phyloP scores from a whole-genome alignment of 2,329 filamentous ascomycete species.

The Diaporthe australafricana region DNA sequence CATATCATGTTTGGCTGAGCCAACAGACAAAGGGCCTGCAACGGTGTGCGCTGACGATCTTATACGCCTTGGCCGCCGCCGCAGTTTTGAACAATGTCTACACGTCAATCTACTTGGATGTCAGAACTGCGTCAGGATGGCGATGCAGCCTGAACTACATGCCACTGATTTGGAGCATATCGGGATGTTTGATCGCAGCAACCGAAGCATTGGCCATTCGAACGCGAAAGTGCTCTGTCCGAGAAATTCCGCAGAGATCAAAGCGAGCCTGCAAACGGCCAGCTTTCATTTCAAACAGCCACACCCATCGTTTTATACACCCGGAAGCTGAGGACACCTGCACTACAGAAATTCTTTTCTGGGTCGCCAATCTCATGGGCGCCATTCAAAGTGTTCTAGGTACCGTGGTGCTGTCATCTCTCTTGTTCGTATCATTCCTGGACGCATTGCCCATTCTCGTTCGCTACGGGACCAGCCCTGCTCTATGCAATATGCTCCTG shows the following conservation, averaged over 20 bases:
- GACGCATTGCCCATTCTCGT: conserved; percentile 5
- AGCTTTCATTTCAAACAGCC: neutral
- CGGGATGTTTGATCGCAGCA: neutral
- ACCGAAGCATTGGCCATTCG: conserved; percentile 6
- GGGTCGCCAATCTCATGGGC: neutral
- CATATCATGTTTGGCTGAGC: conserved; percentile 2
- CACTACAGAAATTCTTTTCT: conserved; percentile 20
- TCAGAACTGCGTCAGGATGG: conserved; percentile 15
- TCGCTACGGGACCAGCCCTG: neutral
- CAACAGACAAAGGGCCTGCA: neutral
- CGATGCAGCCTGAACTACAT: conserved; percentile 13
- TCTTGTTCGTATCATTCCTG: conserved; percentile 21
- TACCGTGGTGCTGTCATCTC: conserved; percentile 8
- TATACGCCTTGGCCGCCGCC: neutral
- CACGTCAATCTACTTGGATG: conserved; percentile 16
- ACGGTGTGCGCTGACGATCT: neutral
- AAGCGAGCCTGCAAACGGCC: neutral
- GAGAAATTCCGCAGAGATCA: no score
- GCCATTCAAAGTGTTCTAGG: conserved; percentile 12
- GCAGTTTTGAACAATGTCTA: conserved; percentile 13
- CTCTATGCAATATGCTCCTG: neutral
- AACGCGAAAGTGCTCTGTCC: neutral
- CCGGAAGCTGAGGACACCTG: neutral
- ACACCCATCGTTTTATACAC: neutral
- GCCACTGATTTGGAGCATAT: conserved; percentile 13